Base-by-base conservation (phyloP, 2,329 filamentous ascomycete species). In the Fusarium pilosicola region DNA sequence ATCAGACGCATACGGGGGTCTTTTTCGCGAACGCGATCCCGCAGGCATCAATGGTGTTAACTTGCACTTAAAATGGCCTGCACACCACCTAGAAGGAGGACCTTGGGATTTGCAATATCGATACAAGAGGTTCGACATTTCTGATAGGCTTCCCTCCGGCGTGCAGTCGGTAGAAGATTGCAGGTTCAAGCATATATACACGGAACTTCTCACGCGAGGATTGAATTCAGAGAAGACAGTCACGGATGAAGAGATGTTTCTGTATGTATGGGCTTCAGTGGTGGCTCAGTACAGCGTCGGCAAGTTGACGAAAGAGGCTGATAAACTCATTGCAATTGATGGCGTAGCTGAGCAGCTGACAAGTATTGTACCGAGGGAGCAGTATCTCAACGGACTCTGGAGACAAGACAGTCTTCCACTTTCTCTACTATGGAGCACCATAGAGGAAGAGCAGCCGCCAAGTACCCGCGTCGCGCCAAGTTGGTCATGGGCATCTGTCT, bases 401-500 rank as follows among this genome's bases (percentile, higher is more conserved):
- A 30, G 26, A 14, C 32, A 45, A 0, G 20, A 44, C 3, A 58
- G 10, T 3, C 51, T 67, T 20, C 38, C 30, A 3, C 60, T 56
- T 4, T 57, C 55, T 11, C 32, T 67, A 26, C 42, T 67, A 7
- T 67, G 60, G 64, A 8, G 17, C 22, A 39, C 49, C 4, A 9
- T 4, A n/a, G 22, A 7, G 22, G 49, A 42, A 32, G 36, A 51
- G 3, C 10, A 24, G 26, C 24, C 17, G 1, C 17, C 60, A 0
- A 32, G 13, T 3, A 51, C 7, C 1, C 28, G 34, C 22, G 17
- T 65, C 8, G 64, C 60, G 11, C 51, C 51, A 2, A 65, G 60
- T 39, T 67, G 64, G 64, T 65, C 64, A 1, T 67, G 64, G 60
- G 64, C 64, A 3, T 65, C 44, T 32, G 44, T 65, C 2, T 26